Evolutionary conservation across 2,329 filamentous ascomycete species (phyloP).

Genomic region (Pestalotiopsis sp.): DNA sequence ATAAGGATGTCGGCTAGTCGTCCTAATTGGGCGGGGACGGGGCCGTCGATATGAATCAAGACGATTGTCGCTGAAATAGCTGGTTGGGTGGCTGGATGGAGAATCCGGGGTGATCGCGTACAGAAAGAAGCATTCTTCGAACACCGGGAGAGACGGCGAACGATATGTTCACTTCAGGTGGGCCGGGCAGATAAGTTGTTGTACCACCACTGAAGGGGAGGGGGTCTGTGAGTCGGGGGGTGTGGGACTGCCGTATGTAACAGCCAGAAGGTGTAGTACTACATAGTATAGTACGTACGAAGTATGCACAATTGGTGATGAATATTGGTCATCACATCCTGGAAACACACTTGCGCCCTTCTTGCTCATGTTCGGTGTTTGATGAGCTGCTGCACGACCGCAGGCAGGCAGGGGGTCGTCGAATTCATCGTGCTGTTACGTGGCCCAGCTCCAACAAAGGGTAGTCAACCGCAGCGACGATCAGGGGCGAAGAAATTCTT

Average conservation of each 20-base stretch:
- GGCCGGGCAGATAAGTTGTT: neutral
- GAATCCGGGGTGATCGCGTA: neutral
- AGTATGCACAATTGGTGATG: neutral
- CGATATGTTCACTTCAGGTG: neutral
- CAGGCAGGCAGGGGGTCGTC: neutral
- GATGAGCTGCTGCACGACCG: neutral
- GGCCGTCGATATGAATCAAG: neutral
- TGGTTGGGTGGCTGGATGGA: neutral
- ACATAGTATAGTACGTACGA: neutral
- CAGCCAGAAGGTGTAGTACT: neutral
- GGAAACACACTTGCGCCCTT: neutral
- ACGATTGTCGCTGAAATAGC: neutral
- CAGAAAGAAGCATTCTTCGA: neutral
- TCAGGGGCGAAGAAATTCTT: neutral
- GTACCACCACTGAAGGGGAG: neutral
- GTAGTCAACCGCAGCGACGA: neutral
- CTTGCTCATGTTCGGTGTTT: slow-evolving; percentile 3
- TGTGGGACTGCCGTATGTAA: neutral
- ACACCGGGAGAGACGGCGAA: neutral
- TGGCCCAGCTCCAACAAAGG: neutral
- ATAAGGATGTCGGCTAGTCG: neutral
- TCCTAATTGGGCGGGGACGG: slow-evolving; percentile 1
- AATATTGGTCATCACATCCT: neutral
- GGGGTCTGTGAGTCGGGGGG: neutral
- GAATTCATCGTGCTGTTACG: neutral